Evolutionary conservation across 2,329 filamentous ascomycete species (phyloP).

Genomic region (Monosporascus cannonballus): DNA sequence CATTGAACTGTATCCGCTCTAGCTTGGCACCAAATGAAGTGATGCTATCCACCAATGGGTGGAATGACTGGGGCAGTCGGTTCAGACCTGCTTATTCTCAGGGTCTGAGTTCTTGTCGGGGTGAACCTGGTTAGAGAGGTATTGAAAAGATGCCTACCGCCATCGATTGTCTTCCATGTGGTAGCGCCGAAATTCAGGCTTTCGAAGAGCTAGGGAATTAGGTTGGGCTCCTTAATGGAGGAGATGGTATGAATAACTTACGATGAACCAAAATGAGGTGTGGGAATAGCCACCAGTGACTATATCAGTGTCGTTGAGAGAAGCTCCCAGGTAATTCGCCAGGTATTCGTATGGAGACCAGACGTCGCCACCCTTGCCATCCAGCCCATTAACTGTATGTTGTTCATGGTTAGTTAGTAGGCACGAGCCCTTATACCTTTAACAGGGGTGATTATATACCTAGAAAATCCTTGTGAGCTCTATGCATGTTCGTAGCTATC

Average conservation of each 20-base stretch:
- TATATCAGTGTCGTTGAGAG: slow-evolving; percentile 49
- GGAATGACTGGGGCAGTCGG: slow-evolving; percentile 56
- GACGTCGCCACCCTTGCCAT: slow-evolving; percentile 48
- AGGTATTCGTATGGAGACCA: slow-evolving; percentile 62
- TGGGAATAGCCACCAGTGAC: slow-evolving; percentile 31
- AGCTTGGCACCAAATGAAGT: slow-evolving; percentile 52
- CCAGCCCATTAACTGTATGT: slow-evolving; percentile 25
- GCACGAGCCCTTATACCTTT: not conserved
- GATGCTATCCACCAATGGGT: slow-evolving; percentile 52
- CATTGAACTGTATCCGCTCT: slow-evolving; percentile 48
- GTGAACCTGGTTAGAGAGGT: not conserved
- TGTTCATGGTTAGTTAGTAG: not conserved
- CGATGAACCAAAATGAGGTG: slow-evolving; percentile 39
- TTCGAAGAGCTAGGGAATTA: slow-evolving; percentile 38
- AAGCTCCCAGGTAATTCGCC: slow-evolving; percentile 49
- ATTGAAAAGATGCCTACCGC: slow-evolving; percentile 21
- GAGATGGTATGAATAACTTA: slow-evolving; percentile 7
- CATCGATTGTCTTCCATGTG: slow-evolving; percentile 58
- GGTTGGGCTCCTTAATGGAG: slow-evolving; percentile 2
- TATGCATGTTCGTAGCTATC: slow-evolving; percentile 37
- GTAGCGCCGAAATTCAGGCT: slow-evolving; percentile 53
- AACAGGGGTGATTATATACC: slow-evolving; percentile 3
- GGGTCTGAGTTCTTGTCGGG: too few relatives aligned
- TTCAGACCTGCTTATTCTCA: slow-evolving; percentile 28
- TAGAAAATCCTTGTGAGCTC: slow-evolving; percentile 35